Percentiles rank a stretch among this genome's conserved stretches.
These are phyloP conservation scores for Mortierella claussenii DNA, from an alignment of 192 early-diverging fungal species.

Conservation along the genomic window DNA sequence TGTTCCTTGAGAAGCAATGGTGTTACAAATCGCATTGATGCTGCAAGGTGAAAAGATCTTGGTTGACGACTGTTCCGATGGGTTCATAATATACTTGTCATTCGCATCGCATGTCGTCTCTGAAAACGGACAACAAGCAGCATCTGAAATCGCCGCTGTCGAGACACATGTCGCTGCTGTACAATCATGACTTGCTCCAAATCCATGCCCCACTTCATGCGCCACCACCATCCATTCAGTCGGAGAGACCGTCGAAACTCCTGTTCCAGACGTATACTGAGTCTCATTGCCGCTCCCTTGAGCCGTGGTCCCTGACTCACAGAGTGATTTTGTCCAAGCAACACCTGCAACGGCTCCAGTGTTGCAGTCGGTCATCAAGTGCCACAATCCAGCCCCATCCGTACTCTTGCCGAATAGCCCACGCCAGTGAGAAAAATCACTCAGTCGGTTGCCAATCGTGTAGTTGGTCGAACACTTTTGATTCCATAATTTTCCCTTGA, in stretches of 20 bases:
- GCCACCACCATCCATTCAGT: slow-evolving; percentile 97
- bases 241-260: slow-evolving; percentile 82
- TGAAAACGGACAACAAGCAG: slow-evolving; percentile 78
- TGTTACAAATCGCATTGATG: slow-evolving; percentile 42
- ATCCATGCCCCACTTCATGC: slow-evolving; percentile 93
- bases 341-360: slow-evolving; percentile 86
- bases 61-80: slow-evolving; percentile 69
- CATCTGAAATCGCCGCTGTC: slow-evolving; percentile 39
- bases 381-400: slow-evolving; percentile 90
- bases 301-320: slow-evolving; percentile 56
- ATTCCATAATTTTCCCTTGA: slow-evolving; percentile 74
- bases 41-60: slow-evolving; percentile 68
- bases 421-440: slow-evolving; percentile 91
- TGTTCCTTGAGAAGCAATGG: slow-evolving; percentile 27
- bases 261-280: slow-evolving; percentile 80
- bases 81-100: slow-evolving; percentile 79
- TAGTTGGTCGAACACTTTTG: slow-evolving; percentile 74
- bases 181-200: slow-evolving; percentile 94
- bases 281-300: slow-evolving; percentile 37
- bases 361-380: slow-evolving; percentile 86
- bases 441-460: slow-evolving; percentile 77
- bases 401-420: slow-evolving; percentile 58
- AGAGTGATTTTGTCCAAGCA: slow-evolving; percentile 86
- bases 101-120: slow-evolving; percentile 70
- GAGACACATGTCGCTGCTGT: slow-evolving; percentile 70